Evolutionary conservation across 73 alveolate species (phyloP).

Genomic region (Durusdinium trenchii): DNA sequence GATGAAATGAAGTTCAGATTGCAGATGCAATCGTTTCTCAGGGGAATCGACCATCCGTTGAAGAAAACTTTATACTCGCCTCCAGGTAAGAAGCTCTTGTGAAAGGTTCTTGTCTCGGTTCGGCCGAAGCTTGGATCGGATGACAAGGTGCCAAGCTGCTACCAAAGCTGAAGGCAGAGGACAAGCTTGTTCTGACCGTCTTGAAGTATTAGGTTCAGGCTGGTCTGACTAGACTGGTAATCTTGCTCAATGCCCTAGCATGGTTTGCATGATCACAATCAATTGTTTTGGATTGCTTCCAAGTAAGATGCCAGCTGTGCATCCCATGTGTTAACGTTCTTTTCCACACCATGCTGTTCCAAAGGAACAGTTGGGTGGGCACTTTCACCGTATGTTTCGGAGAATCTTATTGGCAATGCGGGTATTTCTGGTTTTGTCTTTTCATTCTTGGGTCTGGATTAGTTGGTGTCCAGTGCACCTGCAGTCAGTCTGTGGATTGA

Average conservation of each 20-base stretch:
- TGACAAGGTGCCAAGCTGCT: not conserved
- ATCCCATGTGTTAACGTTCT: too few species aligned
- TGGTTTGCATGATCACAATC: not conserved
- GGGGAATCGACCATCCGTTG: not conserved
- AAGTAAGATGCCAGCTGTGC: too few species aligned
- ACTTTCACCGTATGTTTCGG: not conserved
- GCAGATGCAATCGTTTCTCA: too few species aligned
- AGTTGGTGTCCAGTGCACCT: too few species aligned
- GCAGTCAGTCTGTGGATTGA: too few species aligned
- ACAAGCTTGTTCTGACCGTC: not conserved
- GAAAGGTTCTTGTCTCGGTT: not conserved
- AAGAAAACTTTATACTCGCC: not conserved
- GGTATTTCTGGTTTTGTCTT: too few species aligned
- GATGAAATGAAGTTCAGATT: not conserved
- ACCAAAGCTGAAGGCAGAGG: not conserved
- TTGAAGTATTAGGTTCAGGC: constrained; percentile 30
- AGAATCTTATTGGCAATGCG: too few species aligned
- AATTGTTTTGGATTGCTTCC: too few species aligned
- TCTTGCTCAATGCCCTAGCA: not conserved
- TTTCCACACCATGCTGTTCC: not conserved
- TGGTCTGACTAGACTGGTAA: not conserved
- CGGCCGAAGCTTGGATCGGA: not conserved
- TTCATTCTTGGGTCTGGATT: too few species aligned
- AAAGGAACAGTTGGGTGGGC: not conserved
- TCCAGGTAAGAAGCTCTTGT: not conserved